Evolutionary conservation across 2,329 filamentous ascomycete species (phyloP).

Genomic region (Trichoderma semiorbis): DNA sequence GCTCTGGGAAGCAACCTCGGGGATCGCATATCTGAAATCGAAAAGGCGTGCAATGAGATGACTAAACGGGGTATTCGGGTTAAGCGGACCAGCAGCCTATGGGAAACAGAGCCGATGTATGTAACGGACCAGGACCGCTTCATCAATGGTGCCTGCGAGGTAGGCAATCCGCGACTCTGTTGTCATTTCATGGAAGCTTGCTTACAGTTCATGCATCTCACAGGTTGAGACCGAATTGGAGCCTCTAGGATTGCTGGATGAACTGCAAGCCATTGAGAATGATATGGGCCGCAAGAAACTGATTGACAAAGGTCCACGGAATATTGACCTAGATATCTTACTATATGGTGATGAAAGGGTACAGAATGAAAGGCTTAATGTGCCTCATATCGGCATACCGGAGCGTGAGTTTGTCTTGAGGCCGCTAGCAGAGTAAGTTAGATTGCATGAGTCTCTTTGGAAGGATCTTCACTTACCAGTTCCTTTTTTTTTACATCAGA

Average conservation of each 20-base stretch:
- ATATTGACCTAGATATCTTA: conserved; percentile 91
- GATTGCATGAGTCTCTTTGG: not conserved
- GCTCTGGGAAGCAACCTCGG: conserved; percentile 92
- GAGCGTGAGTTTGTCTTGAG: conserved; percentile 93
- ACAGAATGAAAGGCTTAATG: conserved; percentile 67
- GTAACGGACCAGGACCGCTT: conserved; percentile 84
- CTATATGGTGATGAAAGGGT: conserved; percentile 70
- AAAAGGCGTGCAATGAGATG: conserved; percentile 77
- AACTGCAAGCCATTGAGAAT: conserved; percentile 80
- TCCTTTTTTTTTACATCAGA: conserved; percentile 32
- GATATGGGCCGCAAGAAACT: conserved; percentile 75
- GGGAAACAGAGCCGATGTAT: conserved; percentile 97
- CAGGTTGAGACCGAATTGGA: conserved; percentile 77
- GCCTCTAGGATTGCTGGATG: conserved; percentile 72
- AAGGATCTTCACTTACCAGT: not conserved
- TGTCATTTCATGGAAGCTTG: not conserved
- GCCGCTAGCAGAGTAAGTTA: conserved; percentile 71
- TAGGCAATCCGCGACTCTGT: conserved; percentile 32
- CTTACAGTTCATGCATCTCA: not conserved
- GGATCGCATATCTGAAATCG: conserved; percentile 79
- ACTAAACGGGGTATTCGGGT: conserved; percentile 68
- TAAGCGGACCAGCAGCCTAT: conserved; percentile 78
- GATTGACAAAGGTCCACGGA: conserved; percentile 89
- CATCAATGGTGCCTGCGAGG: conserved; percentile 89
- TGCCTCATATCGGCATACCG: conserved; percentile 81